These are phyloP conservation scores for Ogataea minuta DNA, from an alignment of 805 yeast species.

Conservation along the genomic window DNA sequence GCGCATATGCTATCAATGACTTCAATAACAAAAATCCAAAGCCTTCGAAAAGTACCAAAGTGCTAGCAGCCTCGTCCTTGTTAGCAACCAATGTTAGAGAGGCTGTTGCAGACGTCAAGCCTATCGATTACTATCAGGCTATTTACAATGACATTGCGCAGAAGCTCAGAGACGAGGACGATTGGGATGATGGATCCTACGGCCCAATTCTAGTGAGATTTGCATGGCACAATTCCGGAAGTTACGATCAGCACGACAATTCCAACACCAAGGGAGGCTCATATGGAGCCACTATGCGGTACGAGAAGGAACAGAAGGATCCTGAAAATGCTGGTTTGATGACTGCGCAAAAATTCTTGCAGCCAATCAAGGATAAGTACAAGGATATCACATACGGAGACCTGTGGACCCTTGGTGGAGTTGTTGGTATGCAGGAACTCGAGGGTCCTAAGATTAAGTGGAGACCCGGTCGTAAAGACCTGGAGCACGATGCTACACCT, in stretches of 20 bases:
- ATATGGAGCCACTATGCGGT: slow-evolving; percentile 55
- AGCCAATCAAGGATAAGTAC: slow-evolving; percentile 51
- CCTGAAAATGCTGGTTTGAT: slow-evolving; percentile 50
- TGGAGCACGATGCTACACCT: slow-evolving; percentile 36
- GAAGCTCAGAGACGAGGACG: slow-evolving; percentile 53
- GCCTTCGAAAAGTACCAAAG: slow-evolving; percentile 17
- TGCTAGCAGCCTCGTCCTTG: slow-evolving; percentile 36
- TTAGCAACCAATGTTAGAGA: slow-evolving; percentile 31
- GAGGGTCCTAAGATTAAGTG: slow-evolving; percentile 61
- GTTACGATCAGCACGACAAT: slow-evolving; percentile 41
- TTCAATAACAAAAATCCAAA: slow-evolving; percentile 15
- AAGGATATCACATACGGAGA: slow-evolving; percentile 67
- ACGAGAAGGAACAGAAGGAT: slow-evolving; percentile 48
- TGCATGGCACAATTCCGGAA: slow-evolving; percentile 52
- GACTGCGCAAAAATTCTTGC: slow-evolving; percentile 53
- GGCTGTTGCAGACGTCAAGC: slow-evolving; percentile 32
- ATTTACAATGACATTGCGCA: slow-evolving; percentile 73
- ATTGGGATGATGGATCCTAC: slow-evolving; percentile 60
- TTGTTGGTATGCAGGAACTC: slow-evolving; percentile 58
- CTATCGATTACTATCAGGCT: slow-evolving; percentile 55
- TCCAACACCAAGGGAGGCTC: slow-evolving; percentile 46
- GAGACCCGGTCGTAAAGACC: slow-evolving; percentile 53
- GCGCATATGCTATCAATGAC: slow-evolving; percentile 27
- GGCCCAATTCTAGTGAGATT: slow-evolving; percentile 47
- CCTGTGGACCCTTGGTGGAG: slow-evolving; percentile 73